A percentile compares a stretch with the other conserved stretches of the same genome.
These are phyloP conservation scores for Aureobasidium leucospermi DNA, from an alignment of 2,329 filamentous ascomycete species.

Conservation along the genomic window DNA sequence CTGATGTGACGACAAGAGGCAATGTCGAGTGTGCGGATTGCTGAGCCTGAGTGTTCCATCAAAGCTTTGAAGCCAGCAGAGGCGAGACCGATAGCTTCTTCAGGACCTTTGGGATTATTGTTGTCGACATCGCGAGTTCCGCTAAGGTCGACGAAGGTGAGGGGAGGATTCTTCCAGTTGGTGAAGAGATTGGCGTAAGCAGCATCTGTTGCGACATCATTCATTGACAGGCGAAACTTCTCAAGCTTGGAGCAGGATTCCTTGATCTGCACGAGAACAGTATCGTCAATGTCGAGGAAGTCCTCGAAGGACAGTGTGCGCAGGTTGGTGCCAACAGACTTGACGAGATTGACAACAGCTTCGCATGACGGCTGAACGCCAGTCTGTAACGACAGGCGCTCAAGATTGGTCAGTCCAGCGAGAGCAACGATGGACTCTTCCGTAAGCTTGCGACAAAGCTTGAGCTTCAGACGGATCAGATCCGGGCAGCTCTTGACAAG, in stretches of 20 bases:
- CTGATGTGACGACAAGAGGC: slow-evolving; percentile 78
- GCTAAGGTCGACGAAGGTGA: slow-evolving; percentile 66
- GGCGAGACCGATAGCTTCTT: slow-evolving; percentile 63
- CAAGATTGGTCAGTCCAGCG: slow-evolving; percentile 52
- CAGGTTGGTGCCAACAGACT: slow-evolving; percentile 57
- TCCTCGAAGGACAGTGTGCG: slow-evolving; percentile 69
- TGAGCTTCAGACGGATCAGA: slow-evolving; percentile 69
- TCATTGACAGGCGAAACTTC: slow-evolving; percentile 78
- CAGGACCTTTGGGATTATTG: slow-evolving; percentile 54
- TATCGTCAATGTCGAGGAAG: slow-evolving; percentile 60
- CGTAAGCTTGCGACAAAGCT: slow-evolving; percentile 68
- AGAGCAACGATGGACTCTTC: slow-evolving; percentile 60
- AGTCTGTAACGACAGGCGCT: slow-evolving; percentile 69
- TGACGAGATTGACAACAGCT: slow-evolving; percentile 54
- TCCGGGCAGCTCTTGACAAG: slow-evolving; percentile 59
- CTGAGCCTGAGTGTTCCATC: slow-evolving; percentile 72
- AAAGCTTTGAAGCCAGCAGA: slow-evolving; percentile 69
- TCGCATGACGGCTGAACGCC: slow-evolving; percentile 50
- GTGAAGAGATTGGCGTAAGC: slow-evolving; percentile 68
- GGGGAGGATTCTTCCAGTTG: slow-evolving; percentile 64
- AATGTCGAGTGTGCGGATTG: slow-evolving; percentile 64
- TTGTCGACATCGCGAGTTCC: slow-evolving; percentile 73
- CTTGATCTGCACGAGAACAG: slow-evolving; percentile 64
- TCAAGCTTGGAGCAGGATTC: slow-evolving; percentile 57
- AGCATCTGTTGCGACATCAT: slow-evolving; percentile 65